Conservation (phyloP, 257 asterid species). For the Solanum virginianum region DNA sequence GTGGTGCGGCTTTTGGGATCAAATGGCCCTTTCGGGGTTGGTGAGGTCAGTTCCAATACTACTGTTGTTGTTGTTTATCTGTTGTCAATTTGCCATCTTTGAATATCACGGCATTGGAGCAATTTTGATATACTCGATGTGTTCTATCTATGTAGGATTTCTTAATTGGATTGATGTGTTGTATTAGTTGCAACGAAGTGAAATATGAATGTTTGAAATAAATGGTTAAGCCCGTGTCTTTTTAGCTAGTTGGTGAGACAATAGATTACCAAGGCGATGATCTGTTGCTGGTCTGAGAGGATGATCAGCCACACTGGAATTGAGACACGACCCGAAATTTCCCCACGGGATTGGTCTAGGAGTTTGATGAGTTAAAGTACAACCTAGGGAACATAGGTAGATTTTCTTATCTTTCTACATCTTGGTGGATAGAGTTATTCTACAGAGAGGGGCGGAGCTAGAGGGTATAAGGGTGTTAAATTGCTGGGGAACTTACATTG, state of each 20-base stretch:
- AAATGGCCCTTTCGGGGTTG: not conserved
- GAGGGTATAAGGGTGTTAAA: not conserved
- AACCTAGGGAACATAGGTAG: not conserved
- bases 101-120: not conserved
- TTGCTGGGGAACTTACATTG: not conserved
- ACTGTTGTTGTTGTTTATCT: not conserved
- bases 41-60: not conserved
- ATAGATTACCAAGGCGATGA: too few species aligned
- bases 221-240: not conserved
- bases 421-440: not conserved
- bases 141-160: not conserved
- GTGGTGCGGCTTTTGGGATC: not conserved
- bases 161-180: not conserved
- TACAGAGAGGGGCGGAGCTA: not conserved
- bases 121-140: not conserved
- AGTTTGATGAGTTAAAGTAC: not conserved
- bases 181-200: not conserved
- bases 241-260: too few species aligned
- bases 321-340: not conserved
- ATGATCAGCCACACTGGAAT: too few species aligned
- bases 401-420: not conserved
- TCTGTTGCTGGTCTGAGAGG: too few species aligned
- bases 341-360: not conserved
- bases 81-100: not conserved
- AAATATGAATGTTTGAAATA: not conserved